Percentiles rank a stretch among this genome's conserved stretches.
Conservation (phyloP, 2,329 filamentous ascomycete species). For the Metarhizium album region DNA sequence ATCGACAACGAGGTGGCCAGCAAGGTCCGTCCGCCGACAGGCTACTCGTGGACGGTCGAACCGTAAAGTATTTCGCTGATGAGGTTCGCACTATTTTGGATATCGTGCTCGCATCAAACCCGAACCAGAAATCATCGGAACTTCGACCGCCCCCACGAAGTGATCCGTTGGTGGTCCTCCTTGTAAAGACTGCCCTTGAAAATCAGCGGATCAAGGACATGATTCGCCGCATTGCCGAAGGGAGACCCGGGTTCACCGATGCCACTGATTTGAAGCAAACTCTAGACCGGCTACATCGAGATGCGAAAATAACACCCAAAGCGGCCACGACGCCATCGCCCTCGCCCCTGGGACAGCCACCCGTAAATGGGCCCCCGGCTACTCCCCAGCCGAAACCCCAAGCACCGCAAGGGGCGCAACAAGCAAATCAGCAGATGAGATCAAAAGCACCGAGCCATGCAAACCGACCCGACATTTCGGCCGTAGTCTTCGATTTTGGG, state of each 20-base stretch:
- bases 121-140: slow-evolving; percentile 41
- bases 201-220: slow-evolving; percentile 37
- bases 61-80: slow-evolving; percentile 49
- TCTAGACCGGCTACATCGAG: slow-evolving; percentile 36
- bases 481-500: slow-evolving; percentile 62
- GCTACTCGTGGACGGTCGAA: slow-evolving; percentile 43
- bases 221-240: slow-evolving; percentile 42
- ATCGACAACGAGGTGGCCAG: slow-evolving; percentile 38
- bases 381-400: slow-evolving; percentile 21
- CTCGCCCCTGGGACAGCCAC: slow-evolving; percentile 16
- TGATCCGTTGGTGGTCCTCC: slow-evolving; percentile 43
- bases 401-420: slow-evolving; percentile 16
- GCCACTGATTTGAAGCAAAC: slow-evolving; percentile 42
- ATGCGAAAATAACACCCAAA: slow-evolving; percentile 27
- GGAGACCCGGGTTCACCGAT: slow-evolving; percentile 39
- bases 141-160: slow-evolving; percentile 42
- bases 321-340: slow-evolving; percentile 16
- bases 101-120: slow-evolving; percentile 49
- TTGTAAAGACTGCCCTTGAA: slow-evolving; percentile 48
- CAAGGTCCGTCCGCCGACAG: slow-evolving; percentile 44
- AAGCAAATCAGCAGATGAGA: slow-evolving; percentile 41
- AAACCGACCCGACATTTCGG: slow-evolving; percentile 49
- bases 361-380: slow-evolving; percentile 18
- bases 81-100: slow-evolving; percentile 47
- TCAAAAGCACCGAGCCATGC: slow-evolving; percentile 47